These are phyloP conservation scores for Salix purpurea DNA, from an alignment of 345 rosid genomes.

Conservation along the genomic window DNA sequence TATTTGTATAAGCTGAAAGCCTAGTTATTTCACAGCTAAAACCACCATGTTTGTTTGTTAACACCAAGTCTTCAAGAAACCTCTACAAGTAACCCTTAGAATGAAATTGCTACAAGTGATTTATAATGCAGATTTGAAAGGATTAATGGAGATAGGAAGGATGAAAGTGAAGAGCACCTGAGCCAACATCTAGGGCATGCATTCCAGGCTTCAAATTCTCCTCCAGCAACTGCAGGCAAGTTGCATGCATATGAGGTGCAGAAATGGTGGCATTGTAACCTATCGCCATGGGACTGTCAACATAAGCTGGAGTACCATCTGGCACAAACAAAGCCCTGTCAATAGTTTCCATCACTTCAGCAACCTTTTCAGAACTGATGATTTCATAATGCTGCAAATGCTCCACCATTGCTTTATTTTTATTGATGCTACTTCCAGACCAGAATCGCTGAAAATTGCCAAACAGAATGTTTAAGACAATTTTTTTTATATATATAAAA, in stretches of 20 bases:
- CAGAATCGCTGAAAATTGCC: constrained; percentile 39
- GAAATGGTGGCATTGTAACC: constrained; percentile 98
- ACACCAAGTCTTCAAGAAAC: background rate
- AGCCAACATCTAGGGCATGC: constrained; percentile 93
- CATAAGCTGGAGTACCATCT: constrained; percentile 60
- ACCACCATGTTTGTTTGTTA: background rate
- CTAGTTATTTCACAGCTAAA: background rate
- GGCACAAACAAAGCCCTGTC: constrained; percentile 88
- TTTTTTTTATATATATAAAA: background rate
- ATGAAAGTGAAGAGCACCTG: constrained; percentile 46
- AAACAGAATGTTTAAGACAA: constrained; percentile 1
- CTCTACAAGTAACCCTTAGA: background rate
- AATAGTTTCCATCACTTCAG: constrained; percentile 77
- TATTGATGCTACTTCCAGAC: constrained; percentile 43
- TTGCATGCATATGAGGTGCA: constrained; percentile 99
- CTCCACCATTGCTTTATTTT: constrained; percentile 70
- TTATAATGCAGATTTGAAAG: background rate
- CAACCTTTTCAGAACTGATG: constrained; percentile 55
- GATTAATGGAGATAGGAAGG: background rate
- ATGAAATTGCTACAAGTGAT: background rate
- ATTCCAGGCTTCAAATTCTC: constrained; percentile 80
- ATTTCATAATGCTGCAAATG: constrained; percentile 59
- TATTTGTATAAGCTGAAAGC: background rate
- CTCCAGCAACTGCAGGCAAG: constrained; percentile 80
- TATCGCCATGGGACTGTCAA: constrained; percentile 76